Evolutionary conservation across 2,329 filamentous ascomycete genomes (phyloP).

Genomic region (Claviceps africana): DNA sequence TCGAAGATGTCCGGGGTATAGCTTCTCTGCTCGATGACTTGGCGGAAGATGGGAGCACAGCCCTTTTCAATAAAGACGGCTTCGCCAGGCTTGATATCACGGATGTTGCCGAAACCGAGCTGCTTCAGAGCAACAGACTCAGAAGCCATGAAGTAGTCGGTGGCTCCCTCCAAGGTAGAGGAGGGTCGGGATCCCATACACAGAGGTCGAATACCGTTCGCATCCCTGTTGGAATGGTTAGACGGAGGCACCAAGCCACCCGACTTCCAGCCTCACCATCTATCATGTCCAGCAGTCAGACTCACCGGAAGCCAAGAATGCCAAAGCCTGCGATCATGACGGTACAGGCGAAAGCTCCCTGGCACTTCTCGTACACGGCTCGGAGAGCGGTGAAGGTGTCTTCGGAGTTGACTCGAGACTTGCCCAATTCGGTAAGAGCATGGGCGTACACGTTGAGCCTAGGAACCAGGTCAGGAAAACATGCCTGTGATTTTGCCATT

Average conservation of each 20-base stretch:
- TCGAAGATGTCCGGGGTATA: constrained; percentile 75
- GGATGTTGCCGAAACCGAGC: constrained; percentile 63
- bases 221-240: constrained; percentile 2
- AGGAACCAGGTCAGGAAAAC: constrained; percentile 3
- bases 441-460: constrained; percentile 73
- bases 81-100: constrained; percentile 69
- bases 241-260: not conserved
- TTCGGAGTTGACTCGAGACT: constrained; percentile 63
- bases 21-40: constrained; percentile 51
- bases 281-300: not conserved
- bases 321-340: constrained; percentile 74
- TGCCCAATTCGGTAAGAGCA: constrained; percentile 66
- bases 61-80: constrained; percentile 79
- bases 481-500: not conserved
- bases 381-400: constrained; percentile 62
- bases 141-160: constrained; percentile 82
- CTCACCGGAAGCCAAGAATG: constrained; percentile 55
- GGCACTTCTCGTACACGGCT: constrained; percentile 58
- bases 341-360: constrained; percentile 67
- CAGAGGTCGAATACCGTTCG: constrained; percentile 61
- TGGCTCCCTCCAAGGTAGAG: constrained; percentile 43
- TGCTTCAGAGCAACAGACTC: constrained; percentile 75
- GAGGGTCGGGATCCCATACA: constrained; percentile 63
- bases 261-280: not conserved
- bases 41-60: constrained; percentile 55